Conservation (phyloP, 1,284 basidiomycete species). For the Rhizoctonia solani region DNA sequence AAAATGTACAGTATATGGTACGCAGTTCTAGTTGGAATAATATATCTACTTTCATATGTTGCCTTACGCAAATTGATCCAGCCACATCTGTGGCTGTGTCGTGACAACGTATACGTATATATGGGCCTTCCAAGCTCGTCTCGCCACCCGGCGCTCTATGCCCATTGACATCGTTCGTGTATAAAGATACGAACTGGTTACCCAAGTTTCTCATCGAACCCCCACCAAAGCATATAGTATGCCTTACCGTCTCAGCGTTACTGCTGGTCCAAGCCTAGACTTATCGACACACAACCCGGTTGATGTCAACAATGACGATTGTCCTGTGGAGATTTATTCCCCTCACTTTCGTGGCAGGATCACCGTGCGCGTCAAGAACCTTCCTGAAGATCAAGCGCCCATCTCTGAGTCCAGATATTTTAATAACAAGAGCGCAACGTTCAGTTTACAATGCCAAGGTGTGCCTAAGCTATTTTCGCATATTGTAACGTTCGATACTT, state of each 20-base stretch:
- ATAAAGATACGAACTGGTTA: too few relatives aligned
- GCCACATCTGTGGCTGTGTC: background rate
- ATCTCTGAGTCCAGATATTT: slow-evolving; percentile 17
- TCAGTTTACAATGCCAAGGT: slow-evolving; percentile 33
- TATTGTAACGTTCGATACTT: too few relatives aligned
- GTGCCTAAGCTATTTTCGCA: background rate
- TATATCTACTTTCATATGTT: background rate
- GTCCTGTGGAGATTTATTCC: slow-evolving; percentile 8
- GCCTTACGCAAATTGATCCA: background rate
- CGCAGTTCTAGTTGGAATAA: background rate
- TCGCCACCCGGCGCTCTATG: too few relatives aligned
- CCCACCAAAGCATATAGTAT: background rate
- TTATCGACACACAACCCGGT: slow-evolving; percentile 21
- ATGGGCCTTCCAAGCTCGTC: too few relatives aligned
- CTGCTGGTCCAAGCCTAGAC: slow-evolving; percentile 33
- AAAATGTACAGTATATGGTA: background rate
- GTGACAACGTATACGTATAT: too few relatives aligned
- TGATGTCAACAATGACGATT: slow-evolving; percentile 28
- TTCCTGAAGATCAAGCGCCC: background rate
- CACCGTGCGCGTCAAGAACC: slow-evolving; percentile 26
- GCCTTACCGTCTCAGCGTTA: slow-evolving; percentile 25
- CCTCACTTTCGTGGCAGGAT: slow-evolving; percentile 22
- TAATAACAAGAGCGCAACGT: slow-evolving; percentile 18
- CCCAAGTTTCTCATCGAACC: background rate
- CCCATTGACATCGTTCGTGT: too few relatives aligned